Percentiles rank a stretch among this genome's conserved stretches.
phyloP scores from a whole-genome alignment of 2,329 filamentous ascomycete genomes.

The Fusarium sp. region DNA sequence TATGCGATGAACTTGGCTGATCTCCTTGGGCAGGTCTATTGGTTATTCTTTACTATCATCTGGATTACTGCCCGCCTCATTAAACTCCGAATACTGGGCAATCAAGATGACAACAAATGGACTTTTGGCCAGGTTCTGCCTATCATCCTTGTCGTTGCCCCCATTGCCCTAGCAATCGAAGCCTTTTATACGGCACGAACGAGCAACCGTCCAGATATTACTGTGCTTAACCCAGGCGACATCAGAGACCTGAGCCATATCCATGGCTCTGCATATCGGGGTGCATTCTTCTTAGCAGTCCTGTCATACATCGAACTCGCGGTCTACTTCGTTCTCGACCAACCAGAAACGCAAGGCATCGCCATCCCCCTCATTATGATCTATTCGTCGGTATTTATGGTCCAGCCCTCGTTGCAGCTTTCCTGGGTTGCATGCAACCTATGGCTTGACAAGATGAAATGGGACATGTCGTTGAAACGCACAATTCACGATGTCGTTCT shows the following conservation, averaged over 20 bases:
- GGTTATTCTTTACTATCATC: neutral
- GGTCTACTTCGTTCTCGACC: neutral
- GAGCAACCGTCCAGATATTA: neutral
- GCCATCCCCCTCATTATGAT: accelerated
- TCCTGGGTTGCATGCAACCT: neutral
- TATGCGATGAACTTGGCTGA: neutral
- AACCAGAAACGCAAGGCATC: neutral
- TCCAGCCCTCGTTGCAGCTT: accelerated
- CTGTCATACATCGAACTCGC: neutral
- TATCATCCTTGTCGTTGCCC: neutral
- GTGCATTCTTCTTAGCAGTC: neutral
- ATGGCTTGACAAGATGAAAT: neutral
- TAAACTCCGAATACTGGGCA: accelerated
- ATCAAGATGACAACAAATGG: neutral
- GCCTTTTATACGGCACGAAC: neutral
- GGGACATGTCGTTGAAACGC: neutral
- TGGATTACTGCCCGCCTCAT: neutral
- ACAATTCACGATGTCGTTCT: neutral
- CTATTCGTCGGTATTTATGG: accelerated
- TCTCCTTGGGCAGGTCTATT: neutral
- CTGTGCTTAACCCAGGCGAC: neutral
- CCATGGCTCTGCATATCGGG: neutral
- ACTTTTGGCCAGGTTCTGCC: constrained; percentile 7
- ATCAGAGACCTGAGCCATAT: neutral
- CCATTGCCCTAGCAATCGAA: neutral